phyloP scores from a whole-genome alignment of 495 filamentous ascomycete genomes.

The Neurospora africana region DNA sequence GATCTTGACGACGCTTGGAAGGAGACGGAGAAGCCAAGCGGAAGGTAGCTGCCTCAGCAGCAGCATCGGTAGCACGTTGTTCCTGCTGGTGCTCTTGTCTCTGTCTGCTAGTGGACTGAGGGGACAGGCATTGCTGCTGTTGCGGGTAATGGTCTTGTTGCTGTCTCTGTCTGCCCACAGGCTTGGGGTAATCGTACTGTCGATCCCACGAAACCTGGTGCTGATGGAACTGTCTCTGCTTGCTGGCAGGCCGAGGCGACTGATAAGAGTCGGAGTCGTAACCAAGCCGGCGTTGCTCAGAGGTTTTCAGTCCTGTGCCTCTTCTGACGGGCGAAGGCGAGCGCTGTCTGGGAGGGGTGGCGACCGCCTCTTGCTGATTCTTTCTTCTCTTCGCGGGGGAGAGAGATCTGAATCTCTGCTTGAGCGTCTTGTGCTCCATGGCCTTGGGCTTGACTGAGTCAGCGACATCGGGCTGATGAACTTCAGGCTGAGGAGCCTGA shows the following conservation, averaged over 20 bases:
- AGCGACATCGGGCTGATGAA: not conserved
- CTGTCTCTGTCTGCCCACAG: not conserved
- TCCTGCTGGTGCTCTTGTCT: not conserved
- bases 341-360: constrained; percentile 5
- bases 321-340: constrained; percentile 17
- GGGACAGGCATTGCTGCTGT: not conserved
- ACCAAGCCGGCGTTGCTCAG: not conserved
- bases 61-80: not conserved
- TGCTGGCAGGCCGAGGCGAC: constrained; percentile 2
- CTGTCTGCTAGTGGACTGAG: not conserved
- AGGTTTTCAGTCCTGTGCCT: not conserved
- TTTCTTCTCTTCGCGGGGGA: constrained; percentile 5
- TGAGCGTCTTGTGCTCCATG: constrained; percentile 3
- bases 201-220: not conserved
- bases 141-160: not conserved
- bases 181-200: not conserved
- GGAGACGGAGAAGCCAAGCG: not conserved
- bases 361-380: not conserved
- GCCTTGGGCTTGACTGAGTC: not conserved
- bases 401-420: constrained; percentile 9
- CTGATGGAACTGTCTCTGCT: not conserved
- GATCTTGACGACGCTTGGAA: not conserved
- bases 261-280: not conserved
- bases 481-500: not conserved
- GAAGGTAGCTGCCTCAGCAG: not conserved